Conservation (phyloP, 257 asterid species). For the Solanum ossicruentum region DNA sequence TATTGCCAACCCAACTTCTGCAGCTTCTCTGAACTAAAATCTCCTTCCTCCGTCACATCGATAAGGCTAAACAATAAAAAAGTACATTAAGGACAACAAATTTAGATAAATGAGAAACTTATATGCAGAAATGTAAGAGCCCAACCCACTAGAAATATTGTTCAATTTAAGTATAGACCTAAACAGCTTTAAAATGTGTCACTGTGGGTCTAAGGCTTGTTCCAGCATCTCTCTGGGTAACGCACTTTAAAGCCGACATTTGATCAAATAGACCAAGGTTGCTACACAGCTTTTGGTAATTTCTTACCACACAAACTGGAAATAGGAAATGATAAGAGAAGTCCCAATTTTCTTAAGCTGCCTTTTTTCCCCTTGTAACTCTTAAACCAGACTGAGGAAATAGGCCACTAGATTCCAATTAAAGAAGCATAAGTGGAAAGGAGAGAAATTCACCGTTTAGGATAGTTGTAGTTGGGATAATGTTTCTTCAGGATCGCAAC, state of each 20-base stretch:
- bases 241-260: not conserved
- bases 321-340: not conserved
- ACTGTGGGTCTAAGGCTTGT: not conserved
- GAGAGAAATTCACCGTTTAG: slow-evolving; percentile 36
- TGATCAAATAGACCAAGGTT: not conserved
- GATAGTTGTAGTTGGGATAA: slow-evolving; percentile 51
- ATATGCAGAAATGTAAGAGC: not conserved
- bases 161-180: not conserved
- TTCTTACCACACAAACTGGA: not conserved
- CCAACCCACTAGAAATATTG: not conserved
- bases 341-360: not conserved
- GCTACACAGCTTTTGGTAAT: not conserved
- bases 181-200: not conserved
- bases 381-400: not conserved
- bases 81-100: not conserved
- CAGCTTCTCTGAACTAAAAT: slow-evolving; percentile 39
- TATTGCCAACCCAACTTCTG: slow-evolving; percentile 56
- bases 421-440: not conserved
- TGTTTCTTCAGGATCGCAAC: slow-evolving; percentile 32
- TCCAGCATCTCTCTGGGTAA: not conserved
- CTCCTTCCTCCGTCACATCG: slow-evolving; percentile 7
- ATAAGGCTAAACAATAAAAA: slow-evolving; percentile 29
- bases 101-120: not conserved
- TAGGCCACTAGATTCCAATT: not conserved
- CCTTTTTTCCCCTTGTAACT: not conserved